phyloP scores from a whole-genome alignment of 2,329 filamentous ascomycete genomes.

The Arthrinium puccinioides region DNA sequence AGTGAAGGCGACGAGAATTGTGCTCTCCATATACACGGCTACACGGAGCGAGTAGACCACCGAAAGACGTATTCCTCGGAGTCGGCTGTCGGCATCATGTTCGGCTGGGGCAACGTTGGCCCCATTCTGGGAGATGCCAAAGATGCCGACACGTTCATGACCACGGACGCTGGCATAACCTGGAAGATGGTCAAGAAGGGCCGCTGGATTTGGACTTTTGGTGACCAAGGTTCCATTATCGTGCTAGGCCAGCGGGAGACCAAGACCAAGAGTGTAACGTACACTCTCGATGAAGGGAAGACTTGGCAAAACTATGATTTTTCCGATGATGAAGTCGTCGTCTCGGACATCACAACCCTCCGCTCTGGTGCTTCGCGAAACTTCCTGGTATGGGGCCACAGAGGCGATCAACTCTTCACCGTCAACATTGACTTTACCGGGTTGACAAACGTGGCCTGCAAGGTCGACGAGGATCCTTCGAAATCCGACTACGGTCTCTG shows the following conservation, averaged over 20 bases:
- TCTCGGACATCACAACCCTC: constrained; percentile 79
- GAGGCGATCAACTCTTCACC: constrained; percentile 54
- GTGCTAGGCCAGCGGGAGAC: constrained; percentile 72
- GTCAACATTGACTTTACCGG: constrained; percentile 87
- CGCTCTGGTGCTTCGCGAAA: constrained; percentile 85
- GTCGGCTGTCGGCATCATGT: constrained; percentile 83
- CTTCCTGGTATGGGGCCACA: constrained; percentile 81
- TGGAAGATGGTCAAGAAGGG: constrained; percentile 87
- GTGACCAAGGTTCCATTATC: constrained; percentile 88
- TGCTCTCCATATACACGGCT: constrained; percentile 87
- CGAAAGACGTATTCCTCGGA: constrained; percentile 81
- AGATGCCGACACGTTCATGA: constrained; percentile 85
- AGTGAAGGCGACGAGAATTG: constrained; percentile 58
- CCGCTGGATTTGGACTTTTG: constrained; percentile 86
- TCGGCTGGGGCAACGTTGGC: constrained; percentile 89
- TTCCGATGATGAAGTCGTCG: constrained; percentile 58
- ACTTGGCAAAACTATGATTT: constrained; percentile 76
- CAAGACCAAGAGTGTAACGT: constrained; percentile 62
- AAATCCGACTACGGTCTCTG: constrained; percentile 75
- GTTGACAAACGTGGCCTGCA: constrained; percentile 66
- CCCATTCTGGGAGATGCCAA: constrained; percentile 55
- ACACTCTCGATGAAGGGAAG: constrained; percentile 73
- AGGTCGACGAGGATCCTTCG: constrained; percentile 50
- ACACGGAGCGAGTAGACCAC: constrained; percentile 80
- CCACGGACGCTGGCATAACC: constrained; percentile 78